These are phyloP conservation scores for Fusarium dlaminii DNA, from an alignment of 2,329 filamentous ascomycete genomes.

Conservation along the genomic window DNA sequence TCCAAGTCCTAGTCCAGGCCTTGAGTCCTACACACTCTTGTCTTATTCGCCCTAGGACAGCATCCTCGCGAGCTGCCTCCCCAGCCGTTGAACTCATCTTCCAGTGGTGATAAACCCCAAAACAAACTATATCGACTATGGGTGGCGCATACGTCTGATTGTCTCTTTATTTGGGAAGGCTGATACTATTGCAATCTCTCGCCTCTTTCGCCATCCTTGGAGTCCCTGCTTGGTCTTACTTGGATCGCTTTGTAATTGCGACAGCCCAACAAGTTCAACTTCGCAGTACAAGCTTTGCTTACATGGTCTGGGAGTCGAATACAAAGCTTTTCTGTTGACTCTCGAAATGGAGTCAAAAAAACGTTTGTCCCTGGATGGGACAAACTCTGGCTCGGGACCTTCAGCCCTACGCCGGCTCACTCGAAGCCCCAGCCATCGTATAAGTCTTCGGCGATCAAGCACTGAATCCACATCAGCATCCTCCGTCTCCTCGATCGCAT, in stretches of 20 bases:
- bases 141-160: conserved; percentile 32
- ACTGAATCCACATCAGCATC: conserved; percentile 44
- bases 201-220: conserved; percentile 4
- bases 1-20: conserved; percentile 42
- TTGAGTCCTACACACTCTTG: conserved; percentile 45
- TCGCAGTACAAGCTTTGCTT: background rate
- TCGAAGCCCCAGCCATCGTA: conserved; percentile 46
- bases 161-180: background rate
- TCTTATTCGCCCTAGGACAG: conserved; percentile 42
- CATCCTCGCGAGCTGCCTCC: conserved; percentile 43
- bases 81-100: conserved; percentile 14
- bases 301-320: background rate
- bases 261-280: background rate
- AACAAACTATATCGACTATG: conserved; percentile 39
- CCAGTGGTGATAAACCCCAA: conserved; percentile 24
- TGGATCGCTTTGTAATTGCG: background rate
- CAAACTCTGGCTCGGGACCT: conserved; percentile 39
- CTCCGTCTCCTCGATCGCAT: conserved; percentile 38
- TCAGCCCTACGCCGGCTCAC: conserved; percentile 48
- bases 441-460: conserved; percentile 46
- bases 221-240: background rate
- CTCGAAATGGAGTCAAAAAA: conserved; percentile 46
- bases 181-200: conserved; percentile 6
- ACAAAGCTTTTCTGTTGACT: background rate
- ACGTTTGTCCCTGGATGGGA: conserved; percentile 43